Percentiles rank a stretch among this genome's conserved stretches.
Evolutionary conservation across 1,139 yeast genomes (phyloP).

Genomic region (Yamadazyma membranifaciens): DNA sequence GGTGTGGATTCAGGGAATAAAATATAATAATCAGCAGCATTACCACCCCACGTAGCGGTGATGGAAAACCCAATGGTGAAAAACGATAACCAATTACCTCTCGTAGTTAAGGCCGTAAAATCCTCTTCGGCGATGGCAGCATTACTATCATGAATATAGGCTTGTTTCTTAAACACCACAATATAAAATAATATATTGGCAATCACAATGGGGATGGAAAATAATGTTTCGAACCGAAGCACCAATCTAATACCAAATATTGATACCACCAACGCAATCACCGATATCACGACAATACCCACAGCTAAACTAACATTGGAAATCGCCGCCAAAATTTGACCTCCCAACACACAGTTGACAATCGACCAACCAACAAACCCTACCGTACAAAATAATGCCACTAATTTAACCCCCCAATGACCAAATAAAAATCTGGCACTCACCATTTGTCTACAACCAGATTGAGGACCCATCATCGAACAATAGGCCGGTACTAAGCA

Average conservation of each 20-base stretch:
- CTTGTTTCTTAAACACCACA: slow-evolving; percentile 57
- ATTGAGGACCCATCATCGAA: slow-evolving; percentile 39
- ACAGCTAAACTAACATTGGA: slow-evolving; percentile 24
- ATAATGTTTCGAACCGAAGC: slow-evolving; percentile 62
- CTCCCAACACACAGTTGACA: slow-evolving; percentile 40
- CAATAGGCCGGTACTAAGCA: slow-evolving; percentile 40
- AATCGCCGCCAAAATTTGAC: slow-evolving; percentile 32
- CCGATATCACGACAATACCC: slow-evolving; percentile 32
- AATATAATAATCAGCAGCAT: slow-evolving; percentile 82
- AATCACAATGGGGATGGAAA: slow-evolving; percentile 68
- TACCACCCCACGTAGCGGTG: slow-evolving; percentile 89
- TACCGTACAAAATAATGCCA: slow-evolving; percentile 31
- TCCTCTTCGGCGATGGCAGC: slow-evolving; percentile 20
- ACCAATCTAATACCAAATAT: slow-evolving; percentile 49
- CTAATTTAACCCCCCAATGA: slow-evolving; percentile 37
- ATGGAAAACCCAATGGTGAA: slow-evolving; percentile 76
- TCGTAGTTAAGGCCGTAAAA: slow-evolving; percentile 34
- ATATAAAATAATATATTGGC: slow-evolving; percentile 71
- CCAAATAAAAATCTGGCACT: slow-evolving; percentile 41
- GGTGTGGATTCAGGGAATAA: slow-evolving; percentile 76
- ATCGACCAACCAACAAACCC: slow-evolving; percentile 45
- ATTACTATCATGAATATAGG: slow-evolving; percentile 36
- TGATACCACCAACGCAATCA: slow-evolving; percentile 29
- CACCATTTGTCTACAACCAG: slow-evolving; percentile 44
- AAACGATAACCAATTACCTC: slow-evolving; percentile 72